Evolutionary conservation across 31 red algal species (phyloP), one percentile per base, ranked within the genome.

Genomic region (Porphyra umbilicalis): DNA sequence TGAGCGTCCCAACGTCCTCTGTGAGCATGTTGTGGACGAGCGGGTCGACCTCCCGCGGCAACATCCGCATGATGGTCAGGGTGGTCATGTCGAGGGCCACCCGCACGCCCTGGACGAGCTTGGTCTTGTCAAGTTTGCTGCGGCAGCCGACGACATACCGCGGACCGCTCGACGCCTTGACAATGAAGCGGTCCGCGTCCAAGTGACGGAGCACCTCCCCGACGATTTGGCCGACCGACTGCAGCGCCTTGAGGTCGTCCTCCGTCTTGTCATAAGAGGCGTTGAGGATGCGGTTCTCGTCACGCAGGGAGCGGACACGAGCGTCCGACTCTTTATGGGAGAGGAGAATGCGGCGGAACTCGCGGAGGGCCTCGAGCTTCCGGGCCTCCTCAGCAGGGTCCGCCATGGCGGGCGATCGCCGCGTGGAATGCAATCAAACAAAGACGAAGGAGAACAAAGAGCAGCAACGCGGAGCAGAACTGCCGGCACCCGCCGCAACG

Each of bases 31-130:
- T 97, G 79, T 97, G 92, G 9, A 99, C 98, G 8, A 97, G 83
- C 33, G 98, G 98, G 80, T 99, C 98, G 11, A 99, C 98, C 83
- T 99, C 98, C 37, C 98, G 89, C 34, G 94, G 94, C 29, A 99
- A 80, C 67, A 95, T 93, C 74, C 98, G 94, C 98, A 99, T 99
- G 77, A 99, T 99, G 36, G 98, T 99, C 32, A 99, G 84, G 13
- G 98, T 99, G 33, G 98, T 99, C 98, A 99, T 99, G 82, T 99
- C 98, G 36, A 99, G 93, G 7, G 98, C 88, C 46, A 99, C 98
- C 35, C 98, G 89, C 44, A 92, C 92, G n/a, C 98, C 98, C 79
- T 97, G 94, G 31, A 91, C 86, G 75, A 99, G 87, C 57, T 94
- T 94, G 6, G 77, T 83, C 82, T 95, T 91, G 38, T 96, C 91